Conservation (phyloP, 805 yeast species). For the Candida broadrunensis region DNA sequence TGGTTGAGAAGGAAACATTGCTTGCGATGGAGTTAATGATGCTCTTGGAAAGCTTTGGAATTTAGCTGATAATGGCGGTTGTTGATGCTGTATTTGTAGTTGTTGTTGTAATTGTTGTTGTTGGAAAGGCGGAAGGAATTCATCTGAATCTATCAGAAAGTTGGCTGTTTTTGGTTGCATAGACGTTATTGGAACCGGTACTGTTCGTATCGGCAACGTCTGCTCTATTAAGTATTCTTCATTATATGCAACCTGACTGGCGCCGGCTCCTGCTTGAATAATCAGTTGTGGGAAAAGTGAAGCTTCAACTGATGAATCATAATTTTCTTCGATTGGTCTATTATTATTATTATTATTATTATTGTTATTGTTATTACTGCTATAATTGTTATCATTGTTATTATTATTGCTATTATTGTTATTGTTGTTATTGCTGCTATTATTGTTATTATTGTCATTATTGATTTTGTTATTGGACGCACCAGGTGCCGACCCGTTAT, state of each 20-base stretch:
- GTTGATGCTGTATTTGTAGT: too few species aligned
- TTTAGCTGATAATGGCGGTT: constrained; percentile 23
- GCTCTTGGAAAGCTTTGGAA: constrained; percentile 17
- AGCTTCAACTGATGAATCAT: constrained; percentile 16
- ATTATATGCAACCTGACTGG: constrained; percentile 36
- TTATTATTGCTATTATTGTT: too few species aligned
- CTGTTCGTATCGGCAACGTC: constrained; percentile 43
- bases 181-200: constrained; percentile 16
- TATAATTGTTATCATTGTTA: neutral
- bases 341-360: neutral
- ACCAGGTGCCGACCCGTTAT: constrained; percentile 10
- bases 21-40: neutral
- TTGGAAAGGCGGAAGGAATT: constrained; percentile 14
- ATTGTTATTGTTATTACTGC: too few species aligned
- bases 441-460: neutral
- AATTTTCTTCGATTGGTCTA: constrained; percentile 14
- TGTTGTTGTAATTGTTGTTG: constrained; percentile 1
- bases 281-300: constrained; percentile 14
- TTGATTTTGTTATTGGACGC: neutral
- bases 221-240: constrained; percentile 53
- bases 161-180: constrained; percentile 1
- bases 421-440: neutral
- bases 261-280: constrained; percentile 9
- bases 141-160: constrained; percentile 9
- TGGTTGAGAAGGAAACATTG: neutral